Percentiles rank a stretch among this genome's conserved stretches.
Conservation (phyloP, 495 filamentous ascomycete genomes). For the Barbatosphaeria neglecta region DNA sequence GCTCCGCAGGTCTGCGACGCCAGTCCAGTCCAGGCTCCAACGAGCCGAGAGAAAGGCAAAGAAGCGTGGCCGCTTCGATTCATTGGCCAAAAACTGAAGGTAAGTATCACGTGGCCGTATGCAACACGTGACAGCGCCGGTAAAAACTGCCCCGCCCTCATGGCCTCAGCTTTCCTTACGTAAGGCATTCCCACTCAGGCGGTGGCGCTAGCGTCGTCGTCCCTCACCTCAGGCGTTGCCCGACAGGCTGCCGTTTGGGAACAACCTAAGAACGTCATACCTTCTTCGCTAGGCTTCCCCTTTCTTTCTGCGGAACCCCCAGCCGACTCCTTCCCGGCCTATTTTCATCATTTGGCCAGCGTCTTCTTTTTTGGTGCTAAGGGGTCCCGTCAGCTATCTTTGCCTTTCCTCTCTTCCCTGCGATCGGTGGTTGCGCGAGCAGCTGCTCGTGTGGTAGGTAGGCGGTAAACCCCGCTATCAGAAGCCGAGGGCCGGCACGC, state of each 20-base stretch:
- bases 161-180: too few relatives aligned
- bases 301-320: slow-evolving; percentile 1
- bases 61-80: too few relatives aligned
- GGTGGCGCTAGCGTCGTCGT: slow-evolving; percentile 3
- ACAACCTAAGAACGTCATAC: not conserved
- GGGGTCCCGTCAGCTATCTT: not conserved
- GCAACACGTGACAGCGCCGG: too few relatives aligned
- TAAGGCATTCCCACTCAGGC: too few relatives aligned
- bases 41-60: too few relatives aligned
- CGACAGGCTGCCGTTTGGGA: not conserved
- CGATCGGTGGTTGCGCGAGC: not conserved
- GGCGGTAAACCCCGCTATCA: not conserved
- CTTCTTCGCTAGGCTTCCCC: not conserved
- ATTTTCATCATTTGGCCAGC: too few relatives aligned
- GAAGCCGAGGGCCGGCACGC: not conserved
- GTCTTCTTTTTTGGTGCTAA: not conserved
- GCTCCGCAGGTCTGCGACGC: too few relatives aligned
- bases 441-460: not conserved
- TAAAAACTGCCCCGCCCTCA: too few relatives aligned
- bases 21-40: too few relatives aligned
- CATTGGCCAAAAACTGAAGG: too few relatives aligned
- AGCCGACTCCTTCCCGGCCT: not conserved
- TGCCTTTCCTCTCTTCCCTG: not conserved
- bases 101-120: too few relatives aligned
- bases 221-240: not conserved